Evolutionary conservation across 176 grass and related monocot genomes (phyloP), one percentile per base, ranked within the genome.

Genomic region (Elaeis guineensis): DNA sequence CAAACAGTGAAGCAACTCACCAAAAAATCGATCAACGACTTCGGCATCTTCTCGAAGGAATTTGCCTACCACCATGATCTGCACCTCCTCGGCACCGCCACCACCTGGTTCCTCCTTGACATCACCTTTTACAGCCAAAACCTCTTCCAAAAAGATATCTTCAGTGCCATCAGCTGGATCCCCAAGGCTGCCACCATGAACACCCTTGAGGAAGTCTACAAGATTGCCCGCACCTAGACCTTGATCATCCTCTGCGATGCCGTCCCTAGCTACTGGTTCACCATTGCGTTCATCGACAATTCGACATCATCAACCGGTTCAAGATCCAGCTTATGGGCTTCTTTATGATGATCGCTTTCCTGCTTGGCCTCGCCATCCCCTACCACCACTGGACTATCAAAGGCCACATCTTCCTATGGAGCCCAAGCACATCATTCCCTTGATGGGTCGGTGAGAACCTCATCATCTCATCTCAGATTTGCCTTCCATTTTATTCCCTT

Each of bases 251-350:
- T 92, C 23, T 92, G 83, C 16, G 83, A 83, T 59, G 86, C 89
- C 16, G 70, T 92, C n/a, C 89, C 89, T 0, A 83, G 89, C 17
- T 92, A 84, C 77, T 92, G 80, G 89, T 92, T 92, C 79, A 92
- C 89, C 58, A 80, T 87, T 23, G 63, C 56, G 21, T 70, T 89
- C 61, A 82, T n/a, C n/a, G n/a, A n/a, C n/a, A n/a, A n/a, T n/a
- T 89, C 69, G 86, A 89, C 51, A 18, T 29, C 19, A 17, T 85
- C 16, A 81, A 81, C 14, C 77, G 81, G 9, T 82, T 85, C 74
- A 25, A 28, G 28, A 89, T 89, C 74, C 86, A 89, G 24, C 55
- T 89, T 17, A 18, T 85, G 57, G 86, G 86, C 0, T 89, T 89
- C 25, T 62, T 77, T 0, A 69, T 80, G 65, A 89, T 89, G 87